Evolutionary conservation across 2,329 filamentous ascomycete species (phyloP).

Genomic region (Ustilaginoidea virens): DNA sequence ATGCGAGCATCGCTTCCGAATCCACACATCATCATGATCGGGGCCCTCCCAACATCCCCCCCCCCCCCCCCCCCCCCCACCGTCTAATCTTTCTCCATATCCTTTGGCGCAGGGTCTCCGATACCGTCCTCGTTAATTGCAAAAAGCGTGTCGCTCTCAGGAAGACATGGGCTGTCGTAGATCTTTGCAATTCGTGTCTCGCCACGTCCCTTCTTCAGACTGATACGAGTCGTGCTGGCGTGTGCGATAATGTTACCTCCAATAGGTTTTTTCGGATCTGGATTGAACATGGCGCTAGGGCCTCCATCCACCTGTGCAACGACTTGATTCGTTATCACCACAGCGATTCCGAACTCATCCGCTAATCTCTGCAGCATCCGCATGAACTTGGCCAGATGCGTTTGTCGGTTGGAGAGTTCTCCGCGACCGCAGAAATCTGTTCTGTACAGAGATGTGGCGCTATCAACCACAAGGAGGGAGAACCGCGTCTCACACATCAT

Average conservation of each 20-base stretch:
- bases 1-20: slow-evolving; percentile 8
- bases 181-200: slow-evolving; percentile 98
- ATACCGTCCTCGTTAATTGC: slow-evolving; percentile 97
- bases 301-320: slow-evolving; percentile 97
- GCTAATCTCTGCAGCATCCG: slow-evolving; percentile 64
- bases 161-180: slow-evolving; percentile 93
- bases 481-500: slow-evolving; percentile 99
- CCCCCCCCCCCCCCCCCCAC: too few species aligned
- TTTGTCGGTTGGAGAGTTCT: slow-evolving; percentile 86
- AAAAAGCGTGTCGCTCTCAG: slow-evolving; percentile 92
- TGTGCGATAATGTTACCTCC: slow-evolving; percentile 98
- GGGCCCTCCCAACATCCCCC: too few species aligned
- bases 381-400: slow-evolving; percentile 79
- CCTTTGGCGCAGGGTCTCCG: slow-evolving; percentile 88
- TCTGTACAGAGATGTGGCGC: slow-evolving; percentile 85
- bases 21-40: neutral
- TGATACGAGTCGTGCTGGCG: slow-evolving; percentile 86
- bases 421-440: slow-evolving; percentile 96
- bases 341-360: slow-evolving; percentile 84
- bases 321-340: slow-evolving; percentile 97
- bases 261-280: slow-evolving; percentile 97
- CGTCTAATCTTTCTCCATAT: slow-evolving; percentile 67
- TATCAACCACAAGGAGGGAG: slow-evolving; percentile 89
- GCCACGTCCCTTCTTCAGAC: slow-evolving; percentile 84
- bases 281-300: slow-evolving; percentile 95